Conservation (phyloP, 805 yeast species). For the Spencermartinsiella europaea region DNA sequence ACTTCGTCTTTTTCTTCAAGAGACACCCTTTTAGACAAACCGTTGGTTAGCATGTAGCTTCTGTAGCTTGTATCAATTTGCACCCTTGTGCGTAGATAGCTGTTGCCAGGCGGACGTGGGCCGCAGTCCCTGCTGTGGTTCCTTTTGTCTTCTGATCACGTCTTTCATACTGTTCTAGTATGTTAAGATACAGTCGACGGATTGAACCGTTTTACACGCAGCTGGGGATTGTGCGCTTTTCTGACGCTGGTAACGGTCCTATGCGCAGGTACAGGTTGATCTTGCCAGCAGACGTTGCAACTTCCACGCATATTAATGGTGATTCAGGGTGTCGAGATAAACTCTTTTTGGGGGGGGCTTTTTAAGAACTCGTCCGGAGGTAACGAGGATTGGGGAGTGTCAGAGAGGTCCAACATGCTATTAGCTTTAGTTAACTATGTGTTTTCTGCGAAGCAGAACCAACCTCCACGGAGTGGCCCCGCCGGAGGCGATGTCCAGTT, state of each 20-base stretch:
- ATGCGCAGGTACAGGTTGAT: not conserved
- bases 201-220: conserved; percentile 1
- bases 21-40: conserved; percentile 6
- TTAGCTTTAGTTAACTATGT: not conserved
- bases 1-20: not conserved
- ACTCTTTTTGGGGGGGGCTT: conserved; percentile 6
- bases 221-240: no score
- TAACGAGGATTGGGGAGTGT: conserved; percentile 13
- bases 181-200: not conserved
- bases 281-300: not conserved
- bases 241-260: not conserved
- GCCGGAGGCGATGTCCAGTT: no score
- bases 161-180: not conserved
- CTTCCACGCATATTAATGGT: conserved; percentile 4
- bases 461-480: no score
- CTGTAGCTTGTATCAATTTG: not conserved
- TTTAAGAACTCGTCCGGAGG: conserved; percentile 17
- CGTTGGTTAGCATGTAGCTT: not conserved
- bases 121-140: not conserved
- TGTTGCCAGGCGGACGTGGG: not conserved
- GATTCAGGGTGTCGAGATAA: conserved; percentile 13
- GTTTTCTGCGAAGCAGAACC: no score
- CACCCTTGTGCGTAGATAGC: not conserved
- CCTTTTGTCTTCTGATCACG: not conserved
- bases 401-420: conserved; percentile 11